Evolutionary conservation across 1,284 basidiomycete species (phyloP).

Genomic region (Tilletiopsis washingtonensis): DNA sequence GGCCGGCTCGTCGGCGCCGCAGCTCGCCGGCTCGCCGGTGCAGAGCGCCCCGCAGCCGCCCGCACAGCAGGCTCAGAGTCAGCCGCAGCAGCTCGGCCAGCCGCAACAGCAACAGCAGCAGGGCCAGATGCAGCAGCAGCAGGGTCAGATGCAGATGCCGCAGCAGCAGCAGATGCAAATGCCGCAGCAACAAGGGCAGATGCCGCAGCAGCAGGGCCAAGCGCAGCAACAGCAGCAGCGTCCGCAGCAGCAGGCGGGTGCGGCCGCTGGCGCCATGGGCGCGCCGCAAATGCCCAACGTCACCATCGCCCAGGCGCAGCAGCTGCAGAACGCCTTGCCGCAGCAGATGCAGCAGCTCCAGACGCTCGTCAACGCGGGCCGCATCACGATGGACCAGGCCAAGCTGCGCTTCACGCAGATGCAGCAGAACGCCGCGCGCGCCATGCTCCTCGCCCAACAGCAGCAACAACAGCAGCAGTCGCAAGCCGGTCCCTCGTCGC

Average conservation of each 20-base stretch:
- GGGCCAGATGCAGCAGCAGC: constrained; percentile 7
- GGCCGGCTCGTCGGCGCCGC: background rate
- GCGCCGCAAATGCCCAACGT: background rate
- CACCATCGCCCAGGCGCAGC: constrained; percentile 1
- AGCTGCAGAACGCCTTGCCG: constrained; percentile 11
- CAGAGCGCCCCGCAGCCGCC: constrained; percentile 1
- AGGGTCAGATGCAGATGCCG: background rate
- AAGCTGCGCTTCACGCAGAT: constrained; percentile 14
- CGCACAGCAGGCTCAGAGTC: background rate
- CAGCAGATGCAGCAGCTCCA: constrained; percentile 36
- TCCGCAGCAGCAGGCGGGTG: background rate
- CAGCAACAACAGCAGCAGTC: background rate
- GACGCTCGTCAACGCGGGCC: constrained; percentile 19
- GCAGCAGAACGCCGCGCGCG: background rate
- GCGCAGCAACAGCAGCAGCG: background rate
- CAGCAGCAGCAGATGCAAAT: background rate
- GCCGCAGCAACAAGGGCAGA: constrained; percentile 3
- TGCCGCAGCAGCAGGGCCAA: constrained; percentile 1
- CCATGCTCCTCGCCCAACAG: background rate
- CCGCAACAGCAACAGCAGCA: constrained; percentile 12
- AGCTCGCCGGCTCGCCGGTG: background rate
- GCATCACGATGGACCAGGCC: constrained; percentile 36
- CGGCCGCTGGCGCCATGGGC: background rate
- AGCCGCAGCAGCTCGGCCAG: constrained; percentile 4
- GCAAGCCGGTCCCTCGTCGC: background rate